These are phyloP conservation scores for Thecaphora thlaspeos DNA, from an alignment of 1,284 basidiomycete species.

Conservation along the genomic window DNA sequence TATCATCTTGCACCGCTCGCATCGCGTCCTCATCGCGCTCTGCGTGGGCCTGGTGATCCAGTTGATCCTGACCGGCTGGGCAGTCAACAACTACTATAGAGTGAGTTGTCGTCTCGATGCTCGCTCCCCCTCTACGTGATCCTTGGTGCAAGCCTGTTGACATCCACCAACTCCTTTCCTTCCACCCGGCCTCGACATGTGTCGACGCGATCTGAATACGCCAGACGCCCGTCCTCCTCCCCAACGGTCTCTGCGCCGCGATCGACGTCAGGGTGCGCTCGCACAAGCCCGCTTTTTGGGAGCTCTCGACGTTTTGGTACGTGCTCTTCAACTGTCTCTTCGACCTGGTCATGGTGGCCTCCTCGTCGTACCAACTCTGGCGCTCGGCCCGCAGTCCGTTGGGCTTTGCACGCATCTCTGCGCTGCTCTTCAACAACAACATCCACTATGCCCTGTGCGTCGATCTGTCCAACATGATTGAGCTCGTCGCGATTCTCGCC, in stretches of 20 bases:
- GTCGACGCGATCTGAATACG: no score
- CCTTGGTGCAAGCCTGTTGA: no score
- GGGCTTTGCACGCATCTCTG: constrained; percentile 24
- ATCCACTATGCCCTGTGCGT: constrained; percentile 32
- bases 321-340: constrained; percentile 29
- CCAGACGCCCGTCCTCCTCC: no score
- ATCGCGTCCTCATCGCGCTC: constrained; percentile 5
- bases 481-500: constrained; percentile 18
- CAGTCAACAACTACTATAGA: not conserved
- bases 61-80: constrained; percentile 4
- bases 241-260: no score
- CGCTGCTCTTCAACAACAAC: constrained; percentile 30
- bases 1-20: constrained; percentile 21
- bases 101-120: not conserved
- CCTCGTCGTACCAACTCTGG: constrained; percentile 13
- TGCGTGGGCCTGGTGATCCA: constrained; percentile 14
- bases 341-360: constrained; percentile 12
- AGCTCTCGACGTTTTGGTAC: constrained; percentile 31
- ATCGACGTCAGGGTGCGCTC: no score
- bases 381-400: constrained; percentile 19
- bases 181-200: no score
- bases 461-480: constrained; percentile 21
- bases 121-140: not conserved
- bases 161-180: no score
- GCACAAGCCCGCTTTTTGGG: constrained; percentile 8